Base-by-base conservation (phyloP, 2,329 filamentous ascomycete species). In the Aspergillus thermomutatus region DNA sequence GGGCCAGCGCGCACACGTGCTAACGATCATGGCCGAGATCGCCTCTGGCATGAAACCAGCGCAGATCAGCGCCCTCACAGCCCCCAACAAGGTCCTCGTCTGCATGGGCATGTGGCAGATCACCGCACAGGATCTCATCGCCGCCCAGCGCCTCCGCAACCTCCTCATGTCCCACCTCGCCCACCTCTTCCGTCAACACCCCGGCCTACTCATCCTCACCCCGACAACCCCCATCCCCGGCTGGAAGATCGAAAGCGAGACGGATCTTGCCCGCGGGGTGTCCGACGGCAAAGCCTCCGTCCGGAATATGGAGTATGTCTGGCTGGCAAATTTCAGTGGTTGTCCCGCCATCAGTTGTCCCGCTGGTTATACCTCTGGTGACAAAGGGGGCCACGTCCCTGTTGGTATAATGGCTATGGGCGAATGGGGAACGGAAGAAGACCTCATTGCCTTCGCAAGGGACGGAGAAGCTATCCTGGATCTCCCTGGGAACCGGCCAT, bases 221-320 rank as follows among this genome's bases (percentile, higher is more conserved):
- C 92, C 92, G 0, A 92, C 91, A 1, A 84, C 85, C 3, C 90
- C 92, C 0, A 83, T 88, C 57, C 80, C 85, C 0, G 92, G 92
- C 10, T 95, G 90, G 89, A 83, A 83, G 45, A 85, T 87, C 10
- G 73, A 79, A 1, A 80, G 77, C 43, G 77, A 86, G 17, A 77
- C 77, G n/a, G 86, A 92, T 66, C 69, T 86, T 4, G 63, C 69
- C 7, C 75, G 79, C 49, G 92, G 92, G 2, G 78, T 91, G 63
- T 87, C 82, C 40, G 88, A 97, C 71, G 87, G 82, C 0, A 91
- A 94, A 69, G 79, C 77, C 59, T 87, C 85, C 17, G 77, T 96
- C n/a, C 79, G 83, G 26, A 90, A 84, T 68, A 96, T 96, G 91
- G 85, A 88, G 72, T 96, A 91, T 74, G 86, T 90, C 17, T 96